A percentile compares a stretch with the other conserved stretches of the same genome.
Conservation (phyloP, 2,329 filamentous ascomycete genomes). For the Fusarium penzigii region DNA sequence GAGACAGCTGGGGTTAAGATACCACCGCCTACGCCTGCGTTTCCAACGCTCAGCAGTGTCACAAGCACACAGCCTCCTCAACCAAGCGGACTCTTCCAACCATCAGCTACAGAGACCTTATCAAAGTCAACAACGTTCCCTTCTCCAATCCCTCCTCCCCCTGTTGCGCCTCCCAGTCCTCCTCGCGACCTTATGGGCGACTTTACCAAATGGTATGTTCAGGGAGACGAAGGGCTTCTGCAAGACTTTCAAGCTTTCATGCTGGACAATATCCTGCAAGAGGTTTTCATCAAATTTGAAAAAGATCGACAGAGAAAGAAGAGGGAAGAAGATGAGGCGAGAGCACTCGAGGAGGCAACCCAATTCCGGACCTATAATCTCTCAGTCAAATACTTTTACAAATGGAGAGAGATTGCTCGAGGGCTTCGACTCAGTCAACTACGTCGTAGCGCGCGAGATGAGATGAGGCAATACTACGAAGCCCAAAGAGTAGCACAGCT, state of each 20-base stretch:
- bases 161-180: constrained; percentile 16
- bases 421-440: constrained; percentile 51
- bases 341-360: constrained; percentile 46
- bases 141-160: constrained; percentile 5
- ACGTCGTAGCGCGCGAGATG: constrained; percentile 52
- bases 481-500: constrained; percentile 37
- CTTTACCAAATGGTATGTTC: constrained; percentile 56
- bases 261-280: constrained; percentile 46
- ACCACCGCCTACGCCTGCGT: background rate
- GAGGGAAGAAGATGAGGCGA: constrained; percentile 50
- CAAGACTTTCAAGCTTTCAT: constrained; percentile 50
- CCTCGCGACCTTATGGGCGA: constrained; percentile 47
- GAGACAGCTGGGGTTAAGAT: background rate
- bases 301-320: constrained; percentile 43
- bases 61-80: background rate
- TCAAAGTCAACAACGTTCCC: constrained; percentile 1
- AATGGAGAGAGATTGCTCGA: constrained; percentile 53
- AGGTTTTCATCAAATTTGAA: constrained; percentile 43
- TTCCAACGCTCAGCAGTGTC: background rate
- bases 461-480: constrained; percentile 48
- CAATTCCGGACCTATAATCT: constrained; percentile 52
- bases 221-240: constrained; percentile 54
- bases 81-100: background rate
- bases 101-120: constrained; percentile 3
- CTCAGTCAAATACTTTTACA: constrained; percentile 56